Evolutionary conservation across 2,329 filamentous ascomycete species (phyloP), one percentile per base, ranked within the genome.

Genomic region (Hypoxylon sp.): DNA sequence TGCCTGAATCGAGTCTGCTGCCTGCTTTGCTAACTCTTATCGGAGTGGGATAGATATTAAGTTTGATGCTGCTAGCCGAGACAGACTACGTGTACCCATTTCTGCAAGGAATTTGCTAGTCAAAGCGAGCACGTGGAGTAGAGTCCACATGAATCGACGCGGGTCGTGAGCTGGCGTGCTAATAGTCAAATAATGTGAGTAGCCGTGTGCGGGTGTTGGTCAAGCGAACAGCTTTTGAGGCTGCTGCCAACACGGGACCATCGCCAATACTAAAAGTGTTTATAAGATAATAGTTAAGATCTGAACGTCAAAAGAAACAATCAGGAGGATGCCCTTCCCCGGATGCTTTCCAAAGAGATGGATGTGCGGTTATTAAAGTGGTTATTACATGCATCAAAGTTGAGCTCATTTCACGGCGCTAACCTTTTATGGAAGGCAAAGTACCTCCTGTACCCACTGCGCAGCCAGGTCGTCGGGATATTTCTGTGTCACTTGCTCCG

Each of bases 401-500:
- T 17, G 5, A 61, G 51, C 48, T 61, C 51, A 46, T 61, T 66
- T 56, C 30, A 35, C 17, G 33, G 48, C 48, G 59, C 64, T 67
- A 63, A 63, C 40, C 55, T 14, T 6, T 54, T 61, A n/a, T n/a
- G 31, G 64, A 37, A 59, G 59, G 48, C 40, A 62, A 62, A 56
- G 58, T 58, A 62, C 59, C 58, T 49, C 40, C 40, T 40, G 27
- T 13, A 22, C 48, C 65, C 65, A 68, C 65, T 27, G 14, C 59
- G 25, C 31, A 64, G 62, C 68, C 62, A 69, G 61, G 59, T 33
- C 40, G 31, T 69, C 69, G 69, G 69, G 69, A 71, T 69, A 66
- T 71, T 71, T 66, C 50, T 68, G 68, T 68, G 55, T 55, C 55
- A 70, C 64, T 61, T 61, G 10, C 40, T 40, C 65, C 65, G 59